Base-by-base conservation (phyloP, 192 early-diverging fungal species). In the Podila verticillata region DNA sequence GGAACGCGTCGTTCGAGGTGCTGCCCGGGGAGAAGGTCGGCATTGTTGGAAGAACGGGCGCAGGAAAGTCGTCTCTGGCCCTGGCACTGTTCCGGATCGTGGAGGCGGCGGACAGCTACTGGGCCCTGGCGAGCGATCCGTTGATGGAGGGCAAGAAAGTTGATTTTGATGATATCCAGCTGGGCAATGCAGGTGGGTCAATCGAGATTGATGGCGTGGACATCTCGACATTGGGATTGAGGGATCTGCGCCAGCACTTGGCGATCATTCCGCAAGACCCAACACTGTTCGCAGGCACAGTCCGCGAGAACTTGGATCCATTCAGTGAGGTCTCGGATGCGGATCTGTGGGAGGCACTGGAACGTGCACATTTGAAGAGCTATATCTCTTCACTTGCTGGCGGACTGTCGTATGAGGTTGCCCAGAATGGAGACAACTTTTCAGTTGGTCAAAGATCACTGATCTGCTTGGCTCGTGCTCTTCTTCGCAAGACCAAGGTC, bases 281-380 rank as follows among this genome's bases (percentile, higher is more conserved):
- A 6, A 82, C 82, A 8, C 62, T 87, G 8, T 83, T 87, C 74
- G 75, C 83, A 24, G 88, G 88, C 1, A 84, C 83, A 22, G 61
- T 90, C 9, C 86, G 96, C 8, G 91, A 93, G 61, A 98, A 98
- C 83, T 82, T 99, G 13, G 96, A 99, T 82, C 96, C 96, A 5
- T 94, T 96, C 72, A 82, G 72, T 39, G 91, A 94, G 81, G 88
- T 90, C 70, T 79, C 82, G 44, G 97, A 99, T 60, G 84, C 84
- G 57, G 82, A 87, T 5, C 77, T 98, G 15, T 96, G 90, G 90
- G 85, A 89, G 29, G 91, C 92, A 0, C 84, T 99, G 44, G 82
- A 84, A 47, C 83, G 94, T n/a, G 93, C 95, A 7, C 91, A 92
- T 66, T 67, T 97, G 48, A 71, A 87, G 62, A 61, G 63, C 1